phyloP scores from a whole-genome alignment of 2,329 filamentous ascomycete species.

The Myriosclerotinia curreyana region DNA sequence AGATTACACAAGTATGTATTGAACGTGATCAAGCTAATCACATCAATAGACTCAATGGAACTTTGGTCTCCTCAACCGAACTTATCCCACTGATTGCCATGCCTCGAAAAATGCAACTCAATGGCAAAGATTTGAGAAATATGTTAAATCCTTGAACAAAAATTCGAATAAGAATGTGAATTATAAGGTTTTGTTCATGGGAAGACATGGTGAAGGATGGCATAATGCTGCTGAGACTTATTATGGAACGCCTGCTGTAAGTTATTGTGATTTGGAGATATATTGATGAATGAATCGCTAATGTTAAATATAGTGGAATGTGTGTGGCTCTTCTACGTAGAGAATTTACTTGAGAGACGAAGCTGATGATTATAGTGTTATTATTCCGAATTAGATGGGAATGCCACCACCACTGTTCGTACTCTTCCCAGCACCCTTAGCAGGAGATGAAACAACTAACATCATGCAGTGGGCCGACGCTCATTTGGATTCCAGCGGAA shows the following conservation, averaged over 20 bases:
- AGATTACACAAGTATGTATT: not conserved
- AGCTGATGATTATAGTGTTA: constrained; percentile 50
- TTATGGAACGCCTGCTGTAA: constrained; percentile 59
- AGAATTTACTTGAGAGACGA: not conserved
- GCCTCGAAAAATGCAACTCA: constrained; percentile 49
- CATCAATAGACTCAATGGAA: constrained; percentile 55
- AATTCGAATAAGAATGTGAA: constrained; percentile 45
- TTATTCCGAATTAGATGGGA: constrained; percentile 63
- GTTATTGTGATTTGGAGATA: not conserved
- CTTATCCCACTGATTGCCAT: constrained; percentile 54
- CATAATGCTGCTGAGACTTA: constrained; percentile 53
- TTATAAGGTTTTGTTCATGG: constrained; percentile 65
- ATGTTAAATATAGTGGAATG: constrained; percentile 53
- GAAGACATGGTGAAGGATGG: constrained; percentile 29
- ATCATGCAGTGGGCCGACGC: constrained; percentile 57
- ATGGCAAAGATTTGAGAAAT: constrained; percentile 63
- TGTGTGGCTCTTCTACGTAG: constrained; percentile 40
- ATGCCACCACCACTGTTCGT: constrained; percentile 49
- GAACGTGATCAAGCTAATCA: not conserved
- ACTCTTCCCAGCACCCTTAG: too few relatives aligned
- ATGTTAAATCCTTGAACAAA: constrained; percentile 55
- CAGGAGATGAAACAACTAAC: not conserved
- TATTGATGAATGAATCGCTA: not conserved
- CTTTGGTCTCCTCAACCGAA: constrained; percentile 63
- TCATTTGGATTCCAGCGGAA: constrained; percentile 56